phyloP scores from a whole-genome alignment of 768 basidiomycete species.

The Pulveroboletus frians region DNA sequence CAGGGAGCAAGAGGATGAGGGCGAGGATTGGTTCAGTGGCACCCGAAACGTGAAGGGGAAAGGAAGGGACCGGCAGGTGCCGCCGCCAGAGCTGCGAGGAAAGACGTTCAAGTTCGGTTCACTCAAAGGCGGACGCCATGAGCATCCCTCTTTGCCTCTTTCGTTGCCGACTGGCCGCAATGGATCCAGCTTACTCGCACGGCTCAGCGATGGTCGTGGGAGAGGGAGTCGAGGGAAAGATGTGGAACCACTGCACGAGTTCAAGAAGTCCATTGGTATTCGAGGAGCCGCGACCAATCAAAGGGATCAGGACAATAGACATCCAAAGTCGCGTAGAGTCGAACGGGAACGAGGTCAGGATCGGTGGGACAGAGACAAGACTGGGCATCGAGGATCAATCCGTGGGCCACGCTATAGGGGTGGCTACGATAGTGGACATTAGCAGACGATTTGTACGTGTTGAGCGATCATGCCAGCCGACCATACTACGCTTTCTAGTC shows the following conservation, averaged over 20 bases:
- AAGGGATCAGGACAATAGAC: constrained; percentile 11
- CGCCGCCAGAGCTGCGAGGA: constrained; percentile 9
- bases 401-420: constrained; percentile 48
- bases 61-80: constrained; percentile 14
- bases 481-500: neutral
- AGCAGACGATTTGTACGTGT: constrained; percentile 1
- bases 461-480: constrained; percentile 3
- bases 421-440: constrained; percentile 41
- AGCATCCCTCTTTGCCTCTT: constrained; percentile 16
- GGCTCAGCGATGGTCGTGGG: constrained; percentile 19
- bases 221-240: constrained; percentile 2
- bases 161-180: constrained; percentile 18
- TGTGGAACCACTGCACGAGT: constrained; percentile 3
- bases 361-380: constrained; percentile 21
- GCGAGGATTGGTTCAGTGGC: constrained; percentile 61
- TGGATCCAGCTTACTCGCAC: constrained; percentile 33
- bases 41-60: constrained; percentile 29
- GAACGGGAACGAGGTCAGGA: constrained; percentile 16
- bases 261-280: constrained; percentile 19
- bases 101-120: constrained; percentile 37
- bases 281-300: constrained; percentile 28
- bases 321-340: constrained; percentile 7
- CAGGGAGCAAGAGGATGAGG: constrained; percentile 51
- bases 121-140: constrained; percentile 26
- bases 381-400: constrained; percentile 17